These are phyloP conservation scores for Eleusine coracana DNA, from an alignment of 176 grass and related monocot genomes.

Conservation along the genomic window DNA sequence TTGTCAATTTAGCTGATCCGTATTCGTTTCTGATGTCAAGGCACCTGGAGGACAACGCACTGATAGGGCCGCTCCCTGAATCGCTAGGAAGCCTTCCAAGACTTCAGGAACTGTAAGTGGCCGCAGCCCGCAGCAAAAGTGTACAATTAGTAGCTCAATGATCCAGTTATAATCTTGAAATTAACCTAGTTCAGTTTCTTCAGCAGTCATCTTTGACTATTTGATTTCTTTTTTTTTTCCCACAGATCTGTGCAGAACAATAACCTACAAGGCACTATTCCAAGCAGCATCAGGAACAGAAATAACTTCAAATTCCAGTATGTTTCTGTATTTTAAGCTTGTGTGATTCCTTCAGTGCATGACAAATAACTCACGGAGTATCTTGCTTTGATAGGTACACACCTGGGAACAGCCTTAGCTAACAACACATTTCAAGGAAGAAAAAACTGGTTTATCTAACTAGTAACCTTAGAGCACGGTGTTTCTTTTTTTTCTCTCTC, in stretches of 20 bases:
- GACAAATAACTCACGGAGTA: background rate
- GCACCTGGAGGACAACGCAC: constrained; percentile 71
- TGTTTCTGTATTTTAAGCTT: constrained; percentile 20
- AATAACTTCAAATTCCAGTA: constrained; percentile 49
- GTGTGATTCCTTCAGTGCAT: background rate
- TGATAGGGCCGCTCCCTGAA: constrained; percentile 60
- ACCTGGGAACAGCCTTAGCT: constrained; percentile 57
- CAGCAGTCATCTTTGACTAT: background rate
- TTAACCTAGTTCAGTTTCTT: background rate
- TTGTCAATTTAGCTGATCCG: background rate
- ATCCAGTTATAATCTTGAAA: background rate
- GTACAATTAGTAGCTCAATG: background rate
- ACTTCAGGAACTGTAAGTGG: constrained; percentile 68
- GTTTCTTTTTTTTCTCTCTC: background rate
- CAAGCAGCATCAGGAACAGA: constrained; percentile 61
- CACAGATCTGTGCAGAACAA: constrained; percentile 77
- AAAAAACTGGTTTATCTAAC: background rate
- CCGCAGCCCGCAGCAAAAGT: background rate
- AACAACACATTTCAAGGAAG: constrained; percentile 9
- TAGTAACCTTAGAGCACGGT: background rate
- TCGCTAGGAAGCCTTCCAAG: constrained; percentile 56
- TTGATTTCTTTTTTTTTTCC: constrained; percentile 15
- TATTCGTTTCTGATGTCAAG: constrained; percentile 52
- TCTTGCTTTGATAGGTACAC: constrained; percentile 48
- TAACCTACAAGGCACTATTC: constrained; percentile 55